phyloP scores from a whole-genome alignment of 2,329 filamentous ascomycete genomes.

The Colletotrichum australisinense region DNA sequence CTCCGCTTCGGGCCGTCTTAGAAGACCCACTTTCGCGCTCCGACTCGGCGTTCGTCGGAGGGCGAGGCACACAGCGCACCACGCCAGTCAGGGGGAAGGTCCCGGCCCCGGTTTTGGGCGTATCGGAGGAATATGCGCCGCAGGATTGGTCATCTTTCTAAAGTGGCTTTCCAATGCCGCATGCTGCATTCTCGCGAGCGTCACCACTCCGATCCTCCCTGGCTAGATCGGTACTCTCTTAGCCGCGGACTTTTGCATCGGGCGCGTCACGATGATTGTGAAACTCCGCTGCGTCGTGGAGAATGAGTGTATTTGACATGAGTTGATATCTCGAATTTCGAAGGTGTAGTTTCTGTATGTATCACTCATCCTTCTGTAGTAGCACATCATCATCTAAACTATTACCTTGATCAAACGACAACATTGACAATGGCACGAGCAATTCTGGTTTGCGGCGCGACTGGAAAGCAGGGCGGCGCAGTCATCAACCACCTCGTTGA shows the following conservation, averaged over 20 bases:
- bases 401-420: neutral
- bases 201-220: neutral
- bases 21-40: neutral
- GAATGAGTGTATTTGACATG: neutral
- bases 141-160: neutral
- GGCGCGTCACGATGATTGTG: too few species aligned
- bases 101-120: neutral
- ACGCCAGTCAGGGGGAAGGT: too few species aligned
- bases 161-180: neutral
- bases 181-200: too few species aligned
- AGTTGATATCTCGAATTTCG: too few species aligned
- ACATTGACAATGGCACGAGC: constrained; percentile 39
- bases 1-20: neutral
- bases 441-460: constrained; percentile 49
- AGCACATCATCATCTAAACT: neutral
- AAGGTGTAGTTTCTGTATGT: too few species aligned
- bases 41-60: neutral
- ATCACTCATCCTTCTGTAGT: neutral
- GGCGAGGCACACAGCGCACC: neutral
- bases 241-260: neutral
- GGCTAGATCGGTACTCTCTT: neutral
- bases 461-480: constrained; percentile 51
- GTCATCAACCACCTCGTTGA: constrained; percentile 45
- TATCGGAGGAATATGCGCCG: neutral
- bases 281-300: neutral